phyloP scores from a whole-genome alignment of 352 stramenopile genomes.

The Phytopythium kandeliae region DNA sequence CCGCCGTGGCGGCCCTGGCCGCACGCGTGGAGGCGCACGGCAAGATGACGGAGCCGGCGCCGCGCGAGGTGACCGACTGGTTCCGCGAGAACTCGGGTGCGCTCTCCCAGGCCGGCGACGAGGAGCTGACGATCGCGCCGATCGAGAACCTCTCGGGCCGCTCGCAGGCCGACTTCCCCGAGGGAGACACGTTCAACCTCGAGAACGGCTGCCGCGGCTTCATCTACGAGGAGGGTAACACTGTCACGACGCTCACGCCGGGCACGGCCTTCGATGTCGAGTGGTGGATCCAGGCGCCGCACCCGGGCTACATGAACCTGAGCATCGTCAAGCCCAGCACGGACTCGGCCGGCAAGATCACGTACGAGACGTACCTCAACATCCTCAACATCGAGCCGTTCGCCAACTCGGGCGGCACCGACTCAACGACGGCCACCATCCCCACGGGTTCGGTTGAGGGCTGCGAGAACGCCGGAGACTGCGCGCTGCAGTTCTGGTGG shows the following conservation, averaged over 20 bases:
- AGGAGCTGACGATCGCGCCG: conserved; percentile 23
- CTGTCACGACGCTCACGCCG: conserved; percentile 20
- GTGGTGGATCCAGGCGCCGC: conserved; percentile 45
- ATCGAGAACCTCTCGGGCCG: conserved; percentile 20
- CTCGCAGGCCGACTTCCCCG: conserved; percentile 23
- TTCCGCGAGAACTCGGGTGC: conserved; percentile 21
- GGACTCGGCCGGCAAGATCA: conserved; percentile 32
- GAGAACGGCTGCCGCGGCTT: conserved; percentile 31
- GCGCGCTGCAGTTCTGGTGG: conserved; percentile 35
- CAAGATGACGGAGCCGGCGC: conserved; percentile 12
- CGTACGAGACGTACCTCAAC: conserved; percentile 28
- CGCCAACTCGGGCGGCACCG: conserved; percentile 21
- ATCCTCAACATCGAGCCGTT: conserved; percentile 39
- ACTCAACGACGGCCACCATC: conserved; percentile 25
- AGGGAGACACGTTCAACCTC: conserved; percentile 23
- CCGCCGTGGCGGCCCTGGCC: conserved; percentile 12
- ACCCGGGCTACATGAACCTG: conserved; percentile 45
- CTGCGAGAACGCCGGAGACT: conserved; percentile 28
- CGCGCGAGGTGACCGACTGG: conserved; percentile 15
- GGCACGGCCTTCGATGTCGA: conserved; percentile 23
- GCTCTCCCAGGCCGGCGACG: conserved; percentile 23
- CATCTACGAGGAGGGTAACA: conserved; percentile 24
- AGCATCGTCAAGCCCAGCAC: conserved; percentile 43
- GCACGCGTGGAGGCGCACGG: conserved; percentile 24
- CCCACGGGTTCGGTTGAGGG: conserved; percentile 21